Evolutionary conservation across 140 eudicot species (phyloP), one percentile per base, ranked within the genome.

Genomic region (Anethum foeniculum): DNA sequence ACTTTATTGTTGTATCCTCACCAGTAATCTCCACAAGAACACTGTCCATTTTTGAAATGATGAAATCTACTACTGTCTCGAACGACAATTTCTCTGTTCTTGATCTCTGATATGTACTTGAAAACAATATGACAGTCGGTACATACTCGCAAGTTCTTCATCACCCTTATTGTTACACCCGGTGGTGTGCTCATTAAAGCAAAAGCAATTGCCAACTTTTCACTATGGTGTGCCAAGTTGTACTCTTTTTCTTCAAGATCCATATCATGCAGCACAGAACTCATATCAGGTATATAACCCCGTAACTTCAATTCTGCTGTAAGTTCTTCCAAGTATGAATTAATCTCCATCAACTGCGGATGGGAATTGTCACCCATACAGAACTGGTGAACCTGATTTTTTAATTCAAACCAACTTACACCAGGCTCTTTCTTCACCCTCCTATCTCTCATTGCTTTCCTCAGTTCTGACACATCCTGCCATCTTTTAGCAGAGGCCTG

Each of bases 11-110:
- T 23, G 25, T 8, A 69, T 6, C 46, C 82, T 87, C 87, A 94
- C 98, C 98, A 94, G 81, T 87, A 92, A 83, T 94, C 96, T 43
- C 90, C 87, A 80, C 98, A 94, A 64, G 96, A 94, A 84, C 98
- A 94, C 65, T 67, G 41, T 49, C 98, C 98, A 43, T 85, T 79
- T 78, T 83, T 89, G 84, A 94, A 94, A 92, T 94, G 97, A 84
- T 94, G 98, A 83, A 94, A 94, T 87, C 98, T 90, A 82, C 97
- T 89, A 15, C 94, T 80, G 86, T 94, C 97, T 71, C 96, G 86
- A 15, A 94, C 88, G 71, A 90, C 73, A 47, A 94, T 92, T 83
- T 92, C 96, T 47, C 98, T 80, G 23, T 83, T 86, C 54, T 85
- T 94, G 4, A 90, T 83, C 73, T 83, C 75, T 0, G 97, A 92